phyloP scores from a whole-genome alignment of 495 filamentous ascomycete genomes.

The Trichoderma erinaceum region DNA sequence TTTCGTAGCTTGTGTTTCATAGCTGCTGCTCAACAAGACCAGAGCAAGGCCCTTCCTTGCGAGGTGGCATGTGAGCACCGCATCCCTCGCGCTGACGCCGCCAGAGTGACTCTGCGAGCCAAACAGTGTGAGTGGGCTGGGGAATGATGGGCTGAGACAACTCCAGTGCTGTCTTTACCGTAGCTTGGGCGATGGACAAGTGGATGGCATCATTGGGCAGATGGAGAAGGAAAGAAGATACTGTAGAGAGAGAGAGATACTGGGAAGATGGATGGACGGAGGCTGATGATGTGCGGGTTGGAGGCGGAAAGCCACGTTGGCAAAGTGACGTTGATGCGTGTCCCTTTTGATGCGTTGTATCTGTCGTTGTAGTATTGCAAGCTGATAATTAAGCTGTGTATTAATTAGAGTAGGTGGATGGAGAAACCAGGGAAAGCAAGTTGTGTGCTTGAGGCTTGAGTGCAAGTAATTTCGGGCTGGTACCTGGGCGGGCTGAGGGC shows the following conservation, averaged over 20 bases:
- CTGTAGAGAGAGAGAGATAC: too few species aligned
- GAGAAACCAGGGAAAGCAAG: neutral
- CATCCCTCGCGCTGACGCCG: constrained; percentile 11
- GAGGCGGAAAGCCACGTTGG: neutral
- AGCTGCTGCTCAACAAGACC: neutral
- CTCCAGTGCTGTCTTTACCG: neutral
- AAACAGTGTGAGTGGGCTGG: constrained; percentile 11
- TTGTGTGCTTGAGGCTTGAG: neutral
- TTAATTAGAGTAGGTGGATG: too few species aligned
- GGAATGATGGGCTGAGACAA: constrained; percentile 11
- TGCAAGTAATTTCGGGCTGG: neutral
- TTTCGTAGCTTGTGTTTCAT: constrained; percentile 9
- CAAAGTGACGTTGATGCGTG: neutral
- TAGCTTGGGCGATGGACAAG: neutral
- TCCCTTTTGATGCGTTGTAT: neutral
- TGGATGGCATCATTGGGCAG: neutral
- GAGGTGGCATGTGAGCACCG: constrained; percentile 6
- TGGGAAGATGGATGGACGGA: neutral
- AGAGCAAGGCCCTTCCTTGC: constrained; percentile 12
- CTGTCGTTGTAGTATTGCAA: too few species aligned
- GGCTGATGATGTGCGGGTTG: neutral
- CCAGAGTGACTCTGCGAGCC: neutral
- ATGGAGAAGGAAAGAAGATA: neutral
- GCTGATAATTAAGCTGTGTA: neutral
- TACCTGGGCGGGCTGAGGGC: constrained; percentile 9